These are phyloP conservation scores for Trametes cinnabarina DNA, from an alignment of 768 basidiomycete genomes.

Conservation along the genomic window DNA sequence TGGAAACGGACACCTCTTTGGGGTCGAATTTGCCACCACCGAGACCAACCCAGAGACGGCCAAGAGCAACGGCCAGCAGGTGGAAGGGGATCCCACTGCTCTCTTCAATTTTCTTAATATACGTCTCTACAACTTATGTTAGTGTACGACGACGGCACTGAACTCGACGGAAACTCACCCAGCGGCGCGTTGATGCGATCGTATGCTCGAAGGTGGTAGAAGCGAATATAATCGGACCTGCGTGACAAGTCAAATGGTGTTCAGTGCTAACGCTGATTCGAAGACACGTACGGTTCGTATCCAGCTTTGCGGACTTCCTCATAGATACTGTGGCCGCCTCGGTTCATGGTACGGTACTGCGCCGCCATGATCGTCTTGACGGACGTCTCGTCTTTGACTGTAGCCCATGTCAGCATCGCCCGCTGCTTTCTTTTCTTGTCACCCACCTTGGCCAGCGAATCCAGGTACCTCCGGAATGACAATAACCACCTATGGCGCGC, in stretches of 20 bases:
- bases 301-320: conserved; percentile 76
- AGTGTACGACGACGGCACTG: too few relatives aligned
- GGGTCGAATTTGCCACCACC: conserved; percentile 37
- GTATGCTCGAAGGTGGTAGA: conserved; percentile 91
- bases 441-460: conserved; percentile 59
- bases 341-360: conserved; percentile 85
- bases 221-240: conserved; percentile 81
- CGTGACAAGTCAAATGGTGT: not conserved
- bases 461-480: conserved; percentile 90
- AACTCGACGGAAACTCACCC: conserved; percentile 36
- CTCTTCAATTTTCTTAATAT: conserved; percentile 71
- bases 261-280: too few relatives aligned
- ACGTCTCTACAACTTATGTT: conserved; percentile 29
- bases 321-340: conserved; percentile 84
- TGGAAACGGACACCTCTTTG: conserved; percentile 55
- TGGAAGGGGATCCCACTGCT: conserved; percentile 77
- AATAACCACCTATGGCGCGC: conserved; percentile 67
- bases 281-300: conserved; percentile 84
- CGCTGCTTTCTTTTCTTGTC: too few relatives aligned
- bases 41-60: conserved; percentile 68
- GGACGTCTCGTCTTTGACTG: conserved; percentile 63
- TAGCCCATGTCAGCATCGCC: conserved; percentile 17
- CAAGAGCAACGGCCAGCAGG: conserved; percentile 83
- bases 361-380: conserved; percentile 86
- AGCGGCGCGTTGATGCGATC: conserved; percentile 84